Evolutionary conservation across 768 basidiomycete species (phyloP), one percentile per base, ranked within the genome.

Genomic region (Tephrocybe rancida): DNA sequence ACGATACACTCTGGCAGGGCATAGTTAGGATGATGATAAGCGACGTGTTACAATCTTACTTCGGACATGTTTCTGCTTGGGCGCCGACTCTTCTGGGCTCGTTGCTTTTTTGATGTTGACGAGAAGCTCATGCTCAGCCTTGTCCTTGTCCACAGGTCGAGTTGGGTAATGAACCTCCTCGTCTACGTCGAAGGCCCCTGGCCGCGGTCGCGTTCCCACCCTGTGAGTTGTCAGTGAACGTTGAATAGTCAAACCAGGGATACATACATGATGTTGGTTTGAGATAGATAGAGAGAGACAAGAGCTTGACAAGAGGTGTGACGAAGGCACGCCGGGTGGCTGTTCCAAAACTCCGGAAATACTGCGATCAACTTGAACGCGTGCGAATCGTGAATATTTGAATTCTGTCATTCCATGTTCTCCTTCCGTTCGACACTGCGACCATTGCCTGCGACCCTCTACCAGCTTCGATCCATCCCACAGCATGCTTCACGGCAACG

Each of bases 71-170:
- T 99, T 99, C 81, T 98, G 95, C 72, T 99, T 99, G 7, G 97
- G 97, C 4, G 97, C 96, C 25, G 86, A 84, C 76, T 98, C 97
- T 46, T 99, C 97, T 37, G 93, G 77, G 65, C 84, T 94, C 5
- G 95, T 98, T 3, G 97, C 97, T 70, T 99, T 99, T 82, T 99
- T 99, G 71, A 99, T 95, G 67, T 96, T 95, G 29, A 95, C 80
- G 16, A 87, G 86, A 16, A 99, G 84, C 70, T 98, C 97, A 50
- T 87, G 82, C 69, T 99, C 97, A 42, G 94, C 95, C 77, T 95
- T 97, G 66, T 98, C 97, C 78, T 92, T 98, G 76, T 98, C 96
- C 22, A 99, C 97, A 24, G 96, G 96, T 54, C 96, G 84, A 26
- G 96, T 98, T 25, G 96, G 96, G 71, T 93, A 94, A 70, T 97